Evolutionary conservation across 192 early-diverging fungal genomes (phyloP).

Genomic region (Gigaspora rosea): DNA sequence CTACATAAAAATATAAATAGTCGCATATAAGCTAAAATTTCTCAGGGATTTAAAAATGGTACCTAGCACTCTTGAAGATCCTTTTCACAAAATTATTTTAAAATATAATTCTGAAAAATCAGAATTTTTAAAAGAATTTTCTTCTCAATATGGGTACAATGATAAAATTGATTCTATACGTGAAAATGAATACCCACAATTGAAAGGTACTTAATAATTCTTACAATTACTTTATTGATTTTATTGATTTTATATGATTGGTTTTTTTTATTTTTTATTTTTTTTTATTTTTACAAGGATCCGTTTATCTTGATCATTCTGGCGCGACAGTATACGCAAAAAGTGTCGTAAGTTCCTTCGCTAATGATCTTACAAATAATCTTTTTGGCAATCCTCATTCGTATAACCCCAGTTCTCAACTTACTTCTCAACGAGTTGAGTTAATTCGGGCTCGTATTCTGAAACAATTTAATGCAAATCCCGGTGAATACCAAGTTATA

Average conservation of each 20-base stretch:
- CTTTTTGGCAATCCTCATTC: slow-evolving; percentile 72
- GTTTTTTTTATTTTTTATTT: background rate
- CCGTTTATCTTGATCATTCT: slow-evolving; percentile 65
- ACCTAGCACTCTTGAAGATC: no score
- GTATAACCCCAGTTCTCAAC: slow-evolving; percentile 53
- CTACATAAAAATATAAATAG: no score
- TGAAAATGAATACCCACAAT: slow-evolving; percentile 28
- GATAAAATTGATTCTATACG: slow-evolving; percentile 28
- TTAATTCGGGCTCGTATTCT: slow-evolving; percentile 58
- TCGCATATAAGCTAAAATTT: no score
- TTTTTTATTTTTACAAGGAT: slow-evolving; percentile 6
- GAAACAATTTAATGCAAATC: slow-evolving; percentile 59
- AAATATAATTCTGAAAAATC: background rate
- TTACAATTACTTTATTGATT: background rate
- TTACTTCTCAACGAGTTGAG: slow-evolving; percentile 56
- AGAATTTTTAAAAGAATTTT: slow-evolving; percentile 29
- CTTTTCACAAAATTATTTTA: background rate
- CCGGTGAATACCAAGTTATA: slow-evolving; percentile 66
- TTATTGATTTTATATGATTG: background rate
- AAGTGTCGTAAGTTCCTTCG: slow-evolving; percentile 45
- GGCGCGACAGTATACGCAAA: slow-evolving; percentile 62
- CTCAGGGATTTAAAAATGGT: no score
- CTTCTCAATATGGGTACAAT: slow-evolving; percentile 16
- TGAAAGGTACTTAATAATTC: slow-evolving; percentile 13
- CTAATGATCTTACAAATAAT: slow-evolving; percentile 49